These are phyloP conservation scores for Cymbopogon flexuosus DNA, from an alignment of 202 grass and related monocot species.

Conservation along the genomic window DNA sequence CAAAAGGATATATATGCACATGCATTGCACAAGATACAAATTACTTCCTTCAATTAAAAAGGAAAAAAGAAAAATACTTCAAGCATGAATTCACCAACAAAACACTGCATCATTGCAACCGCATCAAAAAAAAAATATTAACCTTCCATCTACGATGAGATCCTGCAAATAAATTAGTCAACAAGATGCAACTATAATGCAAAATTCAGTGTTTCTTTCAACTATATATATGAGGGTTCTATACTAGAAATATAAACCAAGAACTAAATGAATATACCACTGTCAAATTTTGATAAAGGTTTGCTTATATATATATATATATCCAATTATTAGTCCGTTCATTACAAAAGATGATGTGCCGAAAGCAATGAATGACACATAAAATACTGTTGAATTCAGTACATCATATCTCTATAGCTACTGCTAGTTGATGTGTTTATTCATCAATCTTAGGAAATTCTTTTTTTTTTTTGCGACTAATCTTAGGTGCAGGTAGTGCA, in stretches of 20 bases:
- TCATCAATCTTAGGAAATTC: not conserved
- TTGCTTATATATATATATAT: no score
- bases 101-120: slow-evolving; percentile 1
- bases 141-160: not conserved
- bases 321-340: not conserved
- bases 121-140: not conserved
- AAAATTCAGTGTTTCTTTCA: not conserved
- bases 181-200: not conserved
- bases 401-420: not conserved
- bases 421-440: not conserved
- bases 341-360: not conserved
- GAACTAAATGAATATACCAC: not conserved
- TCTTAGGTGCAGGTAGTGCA: no score
- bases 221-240: not conserved
- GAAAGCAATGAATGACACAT: not conserved
- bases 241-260: not conserved
- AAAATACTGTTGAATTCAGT: slow-evolving; percentile 2
- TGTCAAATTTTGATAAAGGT: not conserved
- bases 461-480: no score
- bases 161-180: not conserved
- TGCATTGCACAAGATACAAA: no score
- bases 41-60: no score
- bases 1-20: no score
- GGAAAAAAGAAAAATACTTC: no score
- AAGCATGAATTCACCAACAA: no score